phyloP scores from a whole-genome alignment of 768 basidiomycete species.

The Macrocybe gigantea region DNA sequence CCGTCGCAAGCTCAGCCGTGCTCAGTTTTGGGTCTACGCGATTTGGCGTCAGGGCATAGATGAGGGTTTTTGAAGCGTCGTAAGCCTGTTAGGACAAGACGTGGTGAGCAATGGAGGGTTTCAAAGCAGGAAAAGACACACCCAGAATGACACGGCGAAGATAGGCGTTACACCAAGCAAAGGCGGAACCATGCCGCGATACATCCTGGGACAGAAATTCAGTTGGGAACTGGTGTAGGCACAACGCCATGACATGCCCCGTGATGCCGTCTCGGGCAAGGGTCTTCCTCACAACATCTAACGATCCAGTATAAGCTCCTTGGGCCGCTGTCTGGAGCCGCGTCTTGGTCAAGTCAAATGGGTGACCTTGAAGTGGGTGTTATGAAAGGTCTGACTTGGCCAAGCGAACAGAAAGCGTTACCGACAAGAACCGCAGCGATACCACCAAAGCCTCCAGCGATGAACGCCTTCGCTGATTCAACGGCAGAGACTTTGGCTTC shows the following conservation, averaged over 20 bases:
- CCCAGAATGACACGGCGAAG: slow-evolving; percentile 98
- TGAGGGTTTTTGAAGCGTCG: slow-evolving; percentile 85
- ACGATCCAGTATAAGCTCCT: slow-evolving; percentile 84
- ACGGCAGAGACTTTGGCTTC: slow-evolving; percentile 33
- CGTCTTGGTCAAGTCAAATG: slow-evolving; percentile 97
- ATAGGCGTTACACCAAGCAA: slow-evolving; percentile 95
- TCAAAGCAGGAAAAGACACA: slow-evolving; percentile 26
- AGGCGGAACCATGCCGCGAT: slow-evolving; percentile 92
- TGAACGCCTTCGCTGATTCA: slow-evolving; percentile 73
- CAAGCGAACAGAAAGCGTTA: slow-evolving; percentile 30
- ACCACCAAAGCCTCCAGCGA: slow-evolving; percentile 93
- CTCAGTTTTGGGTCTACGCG: slow-evolving; percentile 60
- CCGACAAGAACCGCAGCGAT: slow-evolving; percentile 84
- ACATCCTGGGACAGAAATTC: slow-evolving; percentile 45
- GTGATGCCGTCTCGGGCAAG: slow-evolving; percentile 85
- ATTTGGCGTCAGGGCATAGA: slow-evolving; percentile 73
- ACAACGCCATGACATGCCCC: slow-evolving; percentile 51
- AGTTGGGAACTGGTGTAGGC: not conserved
- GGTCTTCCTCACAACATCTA: slow-evolving; percentile 91
- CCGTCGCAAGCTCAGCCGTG: slow-evolving; percentile 76
- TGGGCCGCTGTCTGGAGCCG: slow-evolving; percentile 88
- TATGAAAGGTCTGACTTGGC: not conserved
- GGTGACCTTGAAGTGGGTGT: slow-evolving; percentile 60
- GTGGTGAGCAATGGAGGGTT: not conserved
- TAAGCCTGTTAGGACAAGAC: slow-evolving; percentile 59